phyloP scores from a whole-genome alignment of 371 early-diverging fungal genomes.

The Mucor lusitanicus region DNA sequence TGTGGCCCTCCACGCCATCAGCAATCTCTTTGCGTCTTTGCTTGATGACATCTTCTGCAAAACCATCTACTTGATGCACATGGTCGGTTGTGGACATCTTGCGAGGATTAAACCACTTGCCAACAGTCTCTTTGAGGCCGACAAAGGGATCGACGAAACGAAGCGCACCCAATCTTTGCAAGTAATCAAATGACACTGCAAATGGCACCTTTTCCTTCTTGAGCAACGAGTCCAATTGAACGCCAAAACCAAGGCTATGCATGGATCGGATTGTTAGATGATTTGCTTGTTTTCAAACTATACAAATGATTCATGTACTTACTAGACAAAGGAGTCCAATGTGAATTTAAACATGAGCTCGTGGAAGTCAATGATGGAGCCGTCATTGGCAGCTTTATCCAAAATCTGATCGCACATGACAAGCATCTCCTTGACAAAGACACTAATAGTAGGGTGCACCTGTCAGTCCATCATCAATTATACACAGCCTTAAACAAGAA shows the following conservation, averaged over 20 bases:
- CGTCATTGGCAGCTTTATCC: constrained; percentile 24
- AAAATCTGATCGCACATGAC: constrained; percentile 28
- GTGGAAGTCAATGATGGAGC: constrained; percentile 40
- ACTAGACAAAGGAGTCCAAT: constrained; percentile 59
- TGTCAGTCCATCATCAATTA: too few species aligned
- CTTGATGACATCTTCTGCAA: constrained; percentile 48
- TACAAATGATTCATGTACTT: too few species aligned
- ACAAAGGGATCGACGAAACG: constrained; percentile 45
- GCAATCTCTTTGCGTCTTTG: constrained; percentile 32
- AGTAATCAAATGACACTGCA: constrained; percentile 56
- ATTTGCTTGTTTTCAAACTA: too few species aligned
- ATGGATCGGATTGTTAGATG: background rate
- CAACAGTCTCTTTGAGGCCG: constrained; percentile 25
- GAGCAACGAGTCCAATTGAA: constrained; percentile 27
- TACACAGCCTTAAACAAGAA: too few species aligned
- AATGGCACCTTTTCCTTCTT: constrained; percentile 38
- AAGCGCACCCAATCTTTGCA: constrained; percentile 29
- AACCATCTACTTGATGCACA: constrained; percentile 37
- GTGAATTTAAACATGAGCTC: constrained; percentile 54
- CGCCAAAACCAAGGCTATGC: constrained; percentile 46
- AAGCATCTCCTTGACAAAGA: constrained; percentile 51
- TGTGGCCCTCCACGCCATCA: constrained; percentile 16
- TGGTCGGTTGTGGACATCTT: constrained; percentile 33
- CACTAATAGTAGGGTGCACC: constrained; percentile 29
- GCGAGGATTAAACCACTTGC: constrained; percentile 34